Evolutionary conservation across 2,329 filamentous ascomycete species (phyloP).

Genomic region (Pyricularia pennisetigena): DNA sequence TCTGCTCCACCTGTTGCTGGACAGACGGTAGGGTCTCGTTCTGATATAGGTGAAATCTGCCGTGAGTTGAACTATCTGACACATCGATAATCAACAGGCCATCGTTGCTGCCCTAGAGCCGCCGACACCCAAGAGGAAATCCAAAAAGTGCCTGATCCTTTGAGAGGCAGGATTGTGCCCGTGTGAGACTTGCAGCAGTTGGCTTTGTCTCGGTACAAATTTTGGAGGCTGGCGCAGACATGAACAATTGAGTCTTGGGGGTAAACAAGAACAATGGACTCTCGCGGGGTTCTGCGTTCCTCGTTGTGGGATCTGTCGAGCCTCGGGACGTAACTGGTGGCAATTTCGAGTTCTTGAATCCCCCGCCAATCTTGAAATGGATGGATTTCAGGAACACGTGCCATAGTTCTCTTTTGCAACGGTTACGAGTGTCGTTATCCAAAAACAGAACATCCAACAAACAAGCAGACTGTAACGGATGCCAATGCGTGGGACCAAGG

Average conservation of each 20-base stretch:
- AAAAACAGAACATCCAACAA: neutral
- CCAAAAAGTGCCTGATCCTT: slow-evolving; percentile 60
- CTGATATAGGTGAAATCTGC: neutral
- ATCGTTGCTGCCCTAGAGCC: slow-evolving; percentile 94
- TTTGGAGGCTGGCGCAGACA: neutral
- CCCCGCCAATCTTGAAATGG: neutral
- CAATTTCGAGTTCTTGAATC: neutral
- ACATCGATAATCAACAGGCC: slow-evolving; percentile 43
- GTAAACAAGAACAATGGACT: neutral
- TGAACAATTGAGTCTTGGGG: neutral
- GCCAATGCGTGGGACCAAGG: neutral
- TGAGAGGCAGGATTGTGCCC: slow-evolving; percentile 24
- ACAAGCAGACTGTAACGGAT: neutral
- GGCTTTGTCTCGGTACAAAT: neutral
- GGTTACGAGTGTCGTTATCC: neutral
- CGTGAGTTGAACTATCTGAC: slow-evolving; percentile 1
- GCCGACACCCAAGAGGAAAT: slow-evolving; percentile 69
- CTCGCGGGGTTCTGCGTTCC: neutral
- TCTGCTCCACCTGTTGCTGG: neutral
- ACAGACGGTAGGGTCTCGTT: neutral
- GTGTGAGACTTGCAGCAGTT: neutral
- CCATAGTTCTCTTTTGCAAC: neutral
- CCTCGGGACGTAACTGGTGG: neutral
- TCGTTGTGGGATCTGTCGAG: neutral
- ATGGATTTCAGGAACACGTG: neutral